These are phyloP conservation scores for Calonectria multiphialidica DNA, from an alignment of 2,329 filamentous ascomycete genomes.

Conservation along the genomic window DNA sequence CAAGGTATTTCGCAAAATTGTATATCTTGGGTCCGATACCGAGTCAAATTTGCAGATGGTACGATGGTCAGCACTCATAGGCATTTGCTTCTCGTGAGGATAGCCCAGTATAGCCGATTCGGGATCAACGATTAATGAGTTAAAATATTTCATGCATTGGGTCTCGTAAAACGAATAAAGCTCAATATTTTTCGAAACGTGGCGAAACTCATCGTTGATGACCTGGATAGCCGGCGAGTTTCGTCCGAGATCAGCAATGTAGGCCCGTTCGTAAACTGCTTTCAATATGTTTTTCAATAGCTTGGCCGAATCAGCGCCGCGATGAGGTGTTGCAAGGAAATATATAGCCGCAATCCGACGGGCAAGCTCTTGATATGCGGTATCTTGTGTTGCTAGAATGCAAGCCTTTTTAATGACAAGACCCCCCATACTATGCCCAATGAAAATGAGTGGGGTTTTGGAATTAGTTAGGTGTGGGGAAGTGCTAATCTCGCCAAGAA, in stretches of 20 bases:
- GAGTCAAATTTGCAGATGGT: slow-evolving; percentile 55
- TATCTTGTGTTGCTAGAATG: slow-evolving; percentile 49
- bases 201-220: slow-evolving; percentile 60
- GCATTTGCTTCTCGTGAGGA: slow-evolving; percentile 51
- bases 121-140: slow-evolving; percentile 48
- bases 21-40: slow-evolving; percentile 52
- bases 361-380: slow-evolving; percentile 43
- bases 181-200: slow-evolving; percentile 49
- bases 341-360: slow-evolving; percentile 48
- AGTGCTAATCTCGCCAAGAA: slow-evolving; percentile 43
- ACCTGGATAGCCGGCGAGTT: slow-evolving; percentile 50
- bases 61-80: slow-evolving; percentile 56
- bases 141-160: slow-evolving; percentile 30
- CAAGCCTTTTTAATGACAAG: slow-evolving; percentile 49
- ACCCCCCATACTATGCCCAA: slow-evolving; percentile 63
- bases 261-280: slow-evolving; percentile 47
- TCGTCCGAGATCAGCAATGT: slow-evolving; percentile 52
- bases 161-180: slow-evolving; percentile 63
- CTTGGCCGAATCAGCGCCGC: slow-evolving; percentile 53
- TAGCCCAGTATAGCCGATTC: slow-evolving; percentile 58
- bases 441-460: slow-evolving; percentile 53
- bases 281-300: slow-evolving; percentile 51
- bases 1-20: slow-evolving; percentile 45
- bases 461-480: slow-evolving; percentile 37
- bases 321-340: slow-evolving; percentile 57